Evolutionary conservation across 345 rosid species (phyloP).

Genomic region (Theobroma cacao): DNA sequence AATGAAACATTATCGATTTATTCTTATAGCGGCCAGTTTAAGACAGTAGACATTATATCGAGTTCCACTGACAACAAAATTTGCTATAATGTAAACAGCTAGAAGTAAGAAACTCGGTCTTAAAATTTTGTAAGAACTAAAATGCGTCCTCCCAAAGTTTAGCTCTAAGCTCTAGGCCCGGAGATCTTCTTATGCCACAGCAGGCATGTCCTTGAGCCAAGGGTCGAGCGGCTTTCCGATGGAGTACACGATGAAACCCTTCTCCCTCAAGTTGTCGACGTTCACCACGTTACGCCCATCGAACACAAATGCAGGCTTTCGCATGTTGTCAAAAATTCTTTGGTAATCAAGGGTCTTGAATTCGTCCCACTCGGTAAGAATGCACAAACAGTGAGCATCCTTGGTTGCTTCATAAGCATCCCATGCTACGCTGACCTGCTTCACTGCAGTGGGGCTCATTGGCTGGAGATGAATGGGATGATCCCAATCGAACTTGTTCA

Average conservation of each 20-base stretch:
- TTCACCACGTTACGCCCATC: constrained; percentile 71
- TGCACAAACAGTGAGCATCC: constrained; percentile 73
- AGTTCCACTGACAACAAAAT: too few species aligned
- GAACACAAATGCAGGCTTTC: constrained; percentile 75
- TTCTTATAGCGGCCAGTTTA: background rate
- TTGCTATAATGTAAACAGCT: background rate
- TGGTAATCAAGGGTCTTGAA: constrained; percentile 71
- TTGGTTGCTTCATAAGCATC: constrained; percentile 73
- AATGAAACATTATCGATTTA: background rate
- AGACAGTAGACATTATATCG: background rate
- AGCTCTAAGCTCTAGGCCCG: background rate
- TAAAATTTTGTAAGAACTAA: background rate
- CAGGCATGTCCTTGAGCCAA: constrained; percentile 9
- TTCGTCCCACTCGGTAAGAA: constrained; percentile 85
- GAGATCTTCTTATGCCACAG: background rate
- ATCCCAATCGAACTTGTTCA: constrained; percentile 82
- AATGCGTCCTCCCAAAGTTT: background rate
- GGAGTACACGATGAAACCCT: constrained; percentile 74
- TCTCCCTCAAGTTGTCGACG: constrained; percentile 53
- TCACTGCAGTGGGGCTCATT: constrained; percentile 47
- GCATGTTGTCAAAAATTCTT: constrained; percentile 67
- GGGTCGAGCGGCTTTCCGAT: constrained; percentile 27
- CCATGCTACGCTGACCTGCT: constrained; percentile 62
- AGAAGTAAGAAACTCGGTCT: background rate
- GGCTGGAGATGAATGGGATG: constrained; percentile 82